Percentiles rank a stretch among this genome's conserved stretches.
phyloP scores from a whole-genome alignment of 352 stramenopile species.

The Phytophthora europaea region DNA sequence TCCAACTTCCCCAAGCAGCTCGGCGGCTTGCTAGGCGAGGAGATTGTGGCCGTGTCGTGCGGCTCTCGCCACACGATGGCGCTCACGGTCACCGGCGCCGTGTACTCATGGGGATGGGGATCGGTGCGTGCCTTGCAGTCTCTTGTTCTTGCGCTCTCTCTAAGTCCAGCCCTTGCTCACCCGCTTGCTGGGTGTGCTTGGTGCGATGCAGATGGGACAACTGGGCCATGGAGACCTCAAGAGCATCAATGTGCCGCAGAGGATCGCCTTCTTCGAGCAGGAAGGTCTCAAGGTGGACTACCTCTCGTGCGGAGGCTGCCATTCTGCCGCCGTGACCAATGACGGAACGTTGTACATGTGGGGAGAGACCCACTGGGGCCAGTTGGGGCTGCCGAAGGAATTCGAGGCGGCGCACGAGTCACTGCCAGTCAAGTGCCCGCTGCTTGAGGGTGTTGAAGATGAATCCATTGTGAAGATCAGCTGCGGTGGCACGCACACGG shows the following conservation, averaged over 20 bases:
- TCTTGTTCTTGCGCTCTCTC: neutral
- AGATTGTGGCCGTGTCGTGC: constrained; percentile 78
- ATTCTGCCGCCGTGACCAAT: constrained; percentile 79
- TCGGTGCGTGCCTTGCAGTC: constrained; percentile 50
- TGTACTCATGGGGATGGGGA: constrained; percentile 87
- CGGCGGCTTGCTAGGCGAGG: constrained; percentile 52
- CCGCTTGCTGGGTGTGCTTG: constrained; percentile 15
- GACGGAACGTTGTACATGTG: constrained; percentile 85
- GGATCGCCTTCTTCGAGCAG: constrained; percentile 72
- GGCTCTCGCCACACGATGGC: constrained; percentile 87
- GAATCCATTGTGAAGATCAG: constrained; percentile 83
- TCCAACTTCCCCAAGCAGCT: constrained; percentile 82
- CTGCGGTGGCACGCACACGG: constrained; percentile 83
- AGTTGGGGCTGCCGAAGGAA: constrained; percentile 78
- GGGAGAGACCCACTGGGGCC: constrained; percentile 86
- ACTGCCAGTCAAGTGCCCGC: constrained; percentile 70
- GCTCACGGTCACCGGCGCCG: constrained; percentile 65
- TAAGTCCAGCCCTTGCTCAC: neutral
- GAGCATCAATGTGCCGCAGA: constrained; percentile 68
- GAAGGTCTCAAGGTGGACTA: constrained; percentile 66
- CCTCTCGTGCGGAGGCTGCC: constrained; percentile 85
- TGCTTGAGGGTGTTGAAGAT: constrained; percentile 52
- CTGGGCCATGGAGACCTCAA: constrained; percentile 82
- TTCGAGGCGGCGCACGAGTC: constrained; percentile 68
- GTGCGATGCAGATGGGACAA: constrained; percentile 72